Evolutionary conservation across 306 rosid species (phyloP).

Genomic region (Malus fusca): DNA sequence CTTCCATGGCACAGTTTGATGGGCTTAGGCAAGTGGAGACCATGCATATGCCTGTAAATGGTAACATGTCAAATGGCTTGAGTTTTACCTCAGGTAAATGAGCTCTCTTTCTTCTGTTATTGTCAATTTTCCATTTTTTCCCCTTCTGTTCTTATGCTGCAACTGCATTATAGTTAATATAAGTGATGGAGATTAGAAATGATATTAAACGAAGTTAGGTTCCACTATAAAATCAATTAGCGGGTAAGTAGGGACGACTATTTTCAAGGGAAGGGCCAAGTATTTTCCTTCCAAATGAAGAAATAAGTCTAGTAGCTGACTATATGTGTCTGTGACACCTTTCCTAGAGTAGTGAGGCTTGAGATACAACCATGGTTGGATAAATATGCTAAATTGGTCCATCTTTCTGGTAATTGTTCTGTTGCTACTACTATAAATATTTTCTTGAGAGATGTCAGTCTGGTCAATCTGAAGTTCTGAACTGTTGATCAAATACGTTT

Average conservation of each 20-base stretch:
- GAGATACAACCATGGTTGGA: neutral
- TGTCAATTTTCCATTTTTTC: neutral
- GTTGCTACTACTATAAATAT: neutral
- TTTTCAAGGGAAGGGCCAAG: neutral
- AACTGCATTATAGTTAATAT: neutral
- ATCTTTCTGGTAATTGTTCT: neutral
- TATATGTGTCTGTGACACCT: neutral
- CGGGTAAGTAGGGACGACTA: neutral
- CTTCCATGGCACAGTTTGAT: conserved; percentile 20
- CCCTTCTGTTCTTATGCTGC: neutral
- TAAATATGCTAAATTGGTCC: neutral
- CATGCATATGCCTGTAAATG: conserved; percentile 15
- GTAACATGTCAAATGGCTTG: conserved; percentile 13
- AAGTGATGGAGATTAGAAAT: neutral
- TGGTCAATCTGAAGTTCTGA: neutral
- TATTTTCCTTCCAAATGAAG: neutral
- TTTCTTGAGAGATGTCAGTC: neutral
- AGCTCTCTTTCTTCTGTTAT: neutral
- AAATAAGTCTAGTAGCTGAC: neutral
- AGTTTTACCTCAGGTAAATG: conserved; percentile 30
- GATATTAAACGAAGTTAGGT: neutral
- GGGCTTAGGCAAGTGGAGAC: conserved; percentile 36
- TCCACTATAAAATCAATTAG: too few relatives aligned
- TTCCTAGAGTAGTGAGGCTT: neutral
- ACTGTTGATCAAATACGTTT: neutral